Percentiles rank a stretch among this genome's conserved stretches.
These are phyloP conservation scores for Gaertneriomyces sp. DNA, from an alignment of 192 early-diverging fungal genomes.

Conservation along the genomic window DNA sequence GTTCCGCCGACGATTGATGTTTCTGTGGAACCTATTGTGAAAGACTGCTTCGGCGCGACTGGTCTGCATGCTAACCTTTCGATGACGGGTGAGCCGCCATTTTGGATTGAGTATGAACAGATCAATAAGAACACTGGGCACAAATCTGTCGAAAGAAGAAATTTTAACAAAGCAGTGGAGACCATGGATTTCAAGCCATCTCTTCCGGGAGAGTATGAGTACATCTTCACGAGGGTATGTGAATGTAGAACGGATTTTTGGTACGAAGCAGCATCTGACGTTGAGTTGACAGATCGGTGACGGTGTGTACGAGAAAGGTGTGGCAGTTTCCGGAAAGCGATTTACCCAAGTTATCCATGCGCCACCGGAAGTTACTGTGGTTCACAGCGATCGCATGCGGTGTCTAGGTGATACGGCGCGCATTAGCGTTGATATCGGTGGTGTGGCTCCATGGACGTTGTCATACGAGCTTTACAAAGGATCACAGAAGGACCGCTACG, in stretches of 20 bases:
- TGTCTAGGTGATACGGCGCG: slow-evolving; percentile 39
- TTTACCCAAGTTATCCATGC: slow-evolving; percentile 52
- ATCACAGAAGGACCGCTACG: slow-evolving; percentile 20
- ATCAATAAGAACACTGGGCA: slow-evolving; percentile 17
- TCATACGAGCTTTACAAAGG: slow-evolving; percentile 43
- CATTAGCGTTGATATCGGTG: slow-evolving; percentile 20
- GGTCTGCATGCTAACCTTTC: slow-evolving; percentile 44
- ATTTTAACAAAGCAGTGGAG: slow-evolving; percentile 9
- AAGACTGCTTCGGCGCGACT: slow-evolving; percentile 47
- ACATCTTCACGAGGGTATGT: slow-evolving; percentile 36
- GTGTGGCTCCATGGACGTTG: slow-evolving; percentile 42
- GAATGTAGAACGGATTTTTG: not conserved
- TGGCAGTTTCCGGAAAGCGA: slow-evolving; percentile 20
- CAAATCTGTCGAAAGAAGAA: not conserved
- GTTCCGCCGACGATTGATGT: slow-evolving; percentile 40
- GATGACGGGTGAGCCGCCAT: slow-evolving; percentile 48
- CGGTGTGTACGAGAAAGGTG: slow-evolving; percentile 40
- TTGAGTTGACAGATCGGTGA: slow-evolving; percentile 38
- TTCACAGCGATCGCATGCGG: slow-evolving; percentile 5
- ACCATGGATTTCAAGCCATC: slow-evolving; percentile 21
- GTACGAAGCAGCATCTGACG: slow-evolving; percentile 6
- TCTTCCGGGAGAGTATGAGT: slow-evolving; percentile 41
- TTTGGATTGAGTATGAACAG: slow-evolving; percentile 41
- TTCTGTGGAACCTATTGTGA: slow-evolving; percentile 35
- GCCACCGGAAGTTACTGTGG: slow-evolving; percentile 31